Percentiles rank a stretch among this genome's conserved stretches.
Evolutionary conservation across 2,329 filamentous ascomycete genomes (phyloP).

Genomic region (Gnomoniopsis smithogilvyi): DNA sequence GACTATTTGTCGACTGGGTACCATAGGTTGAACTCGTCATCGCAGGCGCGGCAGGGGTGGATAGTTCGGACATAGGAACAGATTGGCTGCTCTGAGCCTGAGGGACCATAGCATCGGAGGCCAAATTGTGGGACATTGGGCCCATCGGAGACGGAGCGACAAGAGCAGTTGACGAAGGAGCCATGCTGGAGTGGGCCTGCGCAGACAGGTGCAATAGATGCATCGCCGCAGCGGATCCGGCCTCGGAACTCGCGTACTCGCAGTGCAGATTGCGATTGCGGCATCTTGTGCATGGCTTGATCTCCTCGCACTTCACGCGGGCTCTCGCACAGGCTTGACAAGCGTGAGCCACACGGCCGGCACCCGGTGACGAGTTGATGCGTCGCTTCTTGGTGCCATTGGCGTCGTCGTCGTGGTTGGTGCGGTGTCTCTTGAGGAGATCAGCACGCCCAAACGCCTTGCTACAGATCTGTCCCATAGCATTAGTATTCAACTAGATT

Average conservation of each 20-base stretch:
- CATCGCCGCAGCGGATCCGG: slow-evolving; percentile 38
- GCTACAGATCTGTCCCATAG: slow-evolving; percentile 39
- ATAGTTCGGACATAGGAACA: slow-evolving; percentile 4
- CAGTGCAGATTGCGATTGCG: slow-evolving; percentile 44
- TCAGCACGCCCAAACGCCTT: slow-evolving; percentile 54
- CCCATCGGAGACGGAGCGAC: slow-evolving; percentile 4
- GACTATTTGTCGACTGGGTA: slow-evolving; percentile 24
- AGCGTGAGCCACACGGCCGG: slow-evolving; percentile 50
- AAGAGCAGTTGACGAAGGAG: slow-evolving; percentile 3
- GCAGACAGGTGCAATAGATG: slow-evolving; percentile 41
- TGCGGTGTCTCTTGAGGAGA: slow-evolving; percentile 48
- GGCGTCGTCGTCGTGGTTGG: slow-evolving; percentile 46
- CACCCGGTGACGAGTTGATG: slow-evolving; percentile 40
- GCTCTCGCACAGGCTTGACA: slow-evolving; percentile 50
- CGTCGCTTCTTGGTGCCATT: slow-evolving; percentile 46
- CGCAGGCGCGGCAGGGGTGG: slow-evolving; percentile 12
- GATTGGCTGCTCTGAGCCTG: slow-evolving; percentile 6
- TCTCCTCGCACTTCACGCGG: slow-evolving; percentile 53
- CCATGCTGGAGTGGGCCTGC: slow-evolving; percentile 27
- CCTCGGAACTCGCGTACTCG: slow-evolving; percentile 35
- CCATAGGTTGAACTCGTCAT: slow-evolving; percentile 21
- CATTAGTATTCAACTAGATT: slow-evolving; percentile 17
- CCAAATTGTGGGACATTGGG: slow-evolving; percentile 7
- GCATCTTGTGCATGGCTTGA: slow-evolving; percentile 52
- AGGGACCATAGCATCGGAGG: background rate